Percentiles rank a stretch among this genome's conserved stretches.
These are phyloP conservation scores for Phytopythium ostracodes DNA, from an alignment of 352 stramenopile species.

Conservation along the genomic window DNA sequence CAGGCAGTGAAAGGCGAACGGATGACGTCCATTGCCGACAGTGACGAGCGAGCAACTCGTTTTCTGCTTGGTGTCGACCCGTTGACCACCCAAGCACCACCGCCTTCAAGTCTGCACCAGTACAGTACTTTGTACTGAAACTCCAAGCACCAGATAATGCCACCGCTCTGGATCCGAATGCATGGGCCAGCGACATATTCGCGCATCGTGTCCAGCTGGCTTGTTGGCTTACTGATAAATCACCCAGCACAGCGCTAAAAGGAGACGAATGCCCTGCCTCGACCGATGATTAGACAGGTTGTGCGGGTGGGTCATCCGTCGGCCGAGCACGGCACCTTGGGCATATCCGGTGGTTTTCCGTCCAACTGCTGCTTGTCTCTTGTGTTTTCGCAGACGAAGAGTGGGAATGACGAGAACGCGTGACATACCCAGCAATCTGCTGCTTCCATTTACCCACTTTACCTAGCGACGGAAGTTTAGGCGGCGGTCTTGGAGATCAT, in stretches of 20 bases:
- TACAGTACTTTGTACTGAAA: neutral
- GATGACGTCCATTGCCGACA: too few species aligned
- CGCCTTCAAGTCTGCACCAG: neutral
- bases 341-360: too few species aligned
- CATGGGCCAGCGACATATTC: neutral
- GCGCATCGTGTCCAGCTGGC: neutral
- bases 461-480: neutral
- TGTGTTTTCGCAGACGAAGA: too few species aligned
- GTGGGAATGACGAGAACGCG: too few species aligned
- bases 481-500: conserved; percentile 33
- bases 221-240: neutral
- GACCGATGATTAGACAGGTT: too few species aligned
- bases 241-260: neutral
- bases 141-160: neutral
- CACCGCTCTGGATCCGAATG: neutral
- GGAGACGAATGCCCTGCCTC: too few species aligned
- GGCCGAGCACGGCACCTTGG: neutral
- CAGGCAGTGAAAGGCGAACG: too few species aligned
- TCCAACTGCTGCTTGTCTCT: too few species aligned
- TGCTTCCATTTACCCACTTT: too few species aligned
- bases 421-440: too few species aligned
- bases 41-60: neutral
- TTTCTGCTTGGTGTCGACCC: neutral
- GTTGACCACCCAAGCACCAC: neutral
- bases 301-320: neutral